These are phyloP conservation scores for Fusarium setosum DNA, from an alignment of 2,329 filamentous ascomycete genomes.

Conservation along the genomic window DNA sequence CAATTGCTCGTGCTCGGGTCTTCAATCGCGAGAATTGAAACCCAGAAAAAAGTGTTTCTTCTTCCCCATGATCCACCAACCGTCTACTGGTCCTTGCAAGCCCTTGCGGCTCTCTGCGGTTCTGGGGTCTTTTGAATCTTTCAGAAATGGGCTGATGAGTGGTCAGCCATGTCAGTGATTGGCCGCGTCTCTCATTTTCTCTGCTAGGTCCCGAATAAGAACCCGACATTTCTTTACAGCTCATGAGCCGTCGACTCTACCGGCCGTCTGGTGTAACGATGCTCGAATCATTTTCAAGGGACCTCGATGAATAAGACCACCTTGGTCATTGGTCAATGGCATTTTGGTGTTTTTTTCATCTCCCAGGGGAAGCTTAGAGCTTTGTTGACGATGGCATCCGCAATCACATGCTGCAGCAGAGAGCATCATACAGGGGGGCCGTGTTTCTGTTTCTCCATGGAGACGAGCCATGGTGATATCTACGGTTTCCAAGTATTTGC, in stretches of 20 bases:
- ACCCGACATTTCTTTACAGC: conserved; percentile 11
- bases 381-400: background rate
- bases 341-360: conserved; percentile 1
- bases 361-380: background rate
- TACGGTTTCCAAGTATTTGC: background rate
- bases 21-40: no score
- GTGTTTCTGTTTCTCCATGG: background rate
- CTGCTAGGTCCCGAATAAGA: conserved; percentile 41
- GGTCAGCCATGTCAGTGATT: conserved; percentile 28
- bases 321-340: conserved; percentile 38
- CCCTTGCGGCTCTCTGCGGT: conserved; percentile 3
- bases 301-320: conserved; percentile 44
- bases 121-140: background rate
- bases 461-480: background rate
- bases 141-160: conserved; percentile 38
- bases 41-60: background rate
- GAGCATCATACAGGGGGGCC: background rate
- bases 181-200: background rate
- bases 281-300: conserved; percentile 37
- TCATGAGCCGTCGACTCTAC: conserved; percentile 24
- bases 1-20: conserved; percentile 12
- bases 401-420: conserved; percentile 34
- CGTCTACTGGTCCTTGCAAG: background rate
- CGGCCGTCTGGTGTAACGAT: conserved; percentile 33
- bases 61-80: conserved; percentile 2